Conservation (phyloP, 2,329 filamentous ascomycete species). For the Trichoderma hamatum region DNA sequence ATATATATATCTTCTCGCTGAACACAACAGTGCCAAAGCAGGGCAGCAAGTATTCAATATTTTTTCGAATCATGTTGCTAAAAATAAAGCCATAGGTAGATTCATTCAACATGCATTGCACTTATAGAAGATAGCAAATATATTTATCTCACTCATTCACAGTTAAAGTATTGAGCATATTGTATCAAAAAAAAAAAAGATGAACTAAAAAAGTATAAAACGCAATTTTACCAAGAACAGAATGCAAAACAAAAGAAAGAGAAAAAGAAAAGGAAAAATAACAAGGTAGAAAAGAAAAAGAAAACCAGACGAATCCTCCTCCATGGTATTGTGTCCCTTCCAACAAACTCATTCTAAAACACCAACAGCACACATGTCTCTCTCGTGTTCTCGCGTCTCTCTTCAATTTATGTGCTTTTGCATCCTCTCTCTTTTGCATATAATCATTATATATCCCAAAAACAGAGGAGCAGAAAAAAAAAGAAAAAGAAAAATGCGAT, state of each 20-base stretch:
- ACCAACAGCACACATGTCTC: neutral
- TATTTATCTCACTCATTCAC: neutral
- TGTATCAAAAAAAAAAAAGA: neutral
- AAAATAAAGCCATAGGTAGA: neutral
- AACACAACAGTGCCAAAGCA: too few species aligned
- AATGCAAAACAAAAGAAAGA: neutral
- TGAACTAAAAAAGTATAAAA: neutral
- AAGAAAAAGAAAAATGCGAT: neutral
- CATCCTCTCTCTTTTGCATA: neutral
- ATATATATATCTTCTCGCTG: too few species aligned
- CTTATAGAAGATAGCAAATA: neutral
- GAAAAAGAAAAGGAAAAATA: neutral
- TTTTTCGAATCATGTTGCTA: too few species aligned
- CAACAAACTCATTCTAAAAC: neutral
- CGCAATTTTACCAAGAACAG: neutral
- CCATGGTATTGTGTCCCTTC: conserved; percentile 9
- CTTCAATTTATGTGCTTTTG: neutral
- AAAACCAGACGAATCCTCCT: conserved; percentile 1
- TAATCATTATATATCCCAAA: neutral
- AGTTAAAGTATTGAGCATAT: neutral
- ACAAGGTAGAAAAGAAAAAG: neutral
- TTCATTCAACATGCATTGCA: neutral
- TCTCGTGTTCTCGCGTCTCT: neutral
- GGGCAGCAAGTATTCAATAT: too few species aligned
- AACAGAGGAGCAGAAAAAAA: neutral